Evolutionary conservation across 1,284 basidiomycete genomes (phyloP).

Genomic region (Microbotryum intermedium): DNA sequence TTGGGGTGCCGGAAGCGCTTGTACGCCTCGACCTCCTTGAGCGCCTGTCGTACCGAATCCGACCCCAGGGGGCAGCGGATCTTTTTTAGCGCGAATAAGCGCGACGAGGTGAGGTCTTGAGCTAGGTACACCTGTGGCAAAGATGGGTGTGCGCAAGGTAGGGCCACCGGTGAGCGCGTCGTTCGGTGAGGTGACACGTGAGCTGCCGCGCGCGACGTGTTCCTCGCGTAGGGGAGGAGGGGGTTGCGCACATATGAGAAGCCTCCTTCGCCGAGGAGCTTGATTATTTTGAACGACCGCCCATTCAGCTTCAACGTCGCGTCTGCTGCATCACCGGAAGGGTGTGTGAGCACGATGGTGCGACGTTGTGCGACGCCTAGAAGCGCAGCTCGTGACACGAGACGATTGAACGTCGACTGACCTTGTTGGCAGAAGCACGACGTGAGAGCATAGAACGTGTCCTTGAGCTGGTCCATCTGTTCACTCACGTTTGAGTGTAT

Average conservation of each 20-base stretch:
- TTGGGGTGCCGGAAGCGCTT: slow-evolving; percentile 61
- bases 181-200: neutral
- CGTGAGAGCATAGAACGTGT: slow-evolving; percentile 65
- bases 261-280: slow-evolving; percentile 84
- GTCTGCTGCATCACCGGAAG: slow-evolving; percentile 41
- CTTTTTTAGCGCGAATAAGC: slow-evolving; percentile 88
- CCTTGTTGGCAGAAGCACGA: slow-evolving; percentile 59
- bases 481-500: neutral
- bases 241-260: slow-evolving; percentile 68
- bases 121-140: slow-evolving; percentile 30
- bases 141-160: too few relatives aligned
- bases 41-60: slow-evolving; percentile 28
- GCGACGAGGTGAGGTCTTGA: slow-evolving; percentile 44
- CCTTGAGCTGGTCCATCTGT: slow-evolving; percentile 63
- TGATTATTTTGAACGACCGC: slow-evolving; percentile 78
- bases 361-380: neutral
- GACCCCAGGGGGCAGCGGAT: slow-evolving; percentile 33
- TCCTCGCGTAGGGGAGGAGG: too few relatives aligned
- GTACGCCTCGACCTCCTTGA: slow-evolving; percentile 35
- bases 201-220: too few relatives aligned
- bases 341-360: neutral
- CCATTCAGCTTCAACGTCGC: slow-evolving; percentile 88
- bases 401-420: neutral
- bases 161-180: too few relatives aligned
- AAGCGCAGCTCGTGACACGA: neutral